Base-by-base conservation (phyloP, 441 rosid species). In the Populus hybrid region DNA sequence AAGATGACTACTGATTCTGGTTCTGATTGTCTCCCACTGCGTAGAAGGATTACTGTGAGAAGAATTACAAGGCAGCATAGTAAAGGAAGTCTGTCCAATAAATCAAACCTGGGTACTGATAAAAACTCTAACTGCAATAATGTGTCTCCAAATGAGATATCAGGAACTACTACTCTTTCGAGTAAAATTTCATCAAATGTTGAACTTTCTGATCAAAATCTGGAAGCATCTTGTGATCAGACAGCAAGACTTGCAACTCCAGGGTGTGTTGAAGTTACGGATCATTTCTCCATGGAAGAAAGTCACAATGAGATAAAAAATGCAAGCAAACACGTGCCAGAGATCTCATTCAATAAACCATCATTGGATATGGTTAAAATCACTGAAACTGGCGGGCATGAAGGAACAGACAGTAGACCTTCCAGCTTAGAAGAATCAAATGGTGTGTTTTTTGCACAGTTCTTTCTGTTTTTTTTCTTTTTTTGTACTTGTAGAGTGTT, bases 391-490 rank as follows among this genome's bases (percentile, higher is more conserved):
- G 74, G 63, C 63, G 74, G 66, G 28, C 77, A 26, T 46, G 35
- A 73, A 67, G 83, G 72, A 78, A n/a, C 72, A 78, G 85, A 80
- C 40, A 30, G 26, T 59, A 38, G 72, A 61, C 21, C 36, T 70
- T 74, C 85, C 40, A 71, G 76, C 36, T 81, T 75, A 50, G 76
- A 72, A 79, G 85, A 77, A 69, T 74, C 85, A 81, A 30, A 30
- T 30, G 94, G 95, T 90, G 85, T 81, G 73, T 82, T n/a, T 65
- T 78, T 71, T 24, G 68, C 26, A 4, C 18, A 4, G n/a, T 40
- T 59, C 6, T 23, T 64, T 12, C 24, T 66, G 34, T 77, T 42
- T 70, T 26, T 73, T 30, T 30, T 30, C 69, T 8, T 65, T 74
- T 24, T 61, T 69, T 54, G 32, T 65, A 36, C 28, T 67, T 77